A percentile compares a stretch with the other conserved stretches of the same genome.
These are phyloP conservation scores for Euphrasia confusa DNA, from an alignment of 257 asterid genomes.

Conservation along the genomic window DNA sequence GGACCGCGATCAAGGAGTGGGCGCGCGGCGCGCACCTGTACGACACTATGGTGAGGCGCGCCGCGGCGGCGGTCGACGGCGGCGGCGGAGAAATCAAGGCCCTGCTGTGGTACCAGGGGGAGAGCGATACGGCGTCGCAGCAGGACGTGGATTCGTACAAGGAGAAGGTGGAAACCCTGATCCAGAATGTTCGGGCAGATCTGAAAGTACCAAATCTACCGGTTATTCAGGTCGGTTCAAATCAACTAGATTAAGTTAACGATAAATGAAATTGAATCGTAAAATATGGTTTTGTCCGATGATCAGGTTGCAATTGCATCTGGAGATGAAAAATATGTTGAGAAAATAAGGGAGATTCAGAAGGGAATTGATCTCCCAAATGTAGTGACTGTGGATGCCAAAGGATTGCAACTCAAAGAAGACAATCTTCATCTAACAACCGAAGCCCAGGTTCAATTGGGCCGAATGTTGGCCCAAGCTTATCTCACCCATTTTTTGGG, in stretches of 20 bases:
- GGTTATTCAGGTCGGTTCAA: slow-evolving; percentile 44
- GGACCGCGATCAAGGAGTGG: slow-evolving; percentile 88
- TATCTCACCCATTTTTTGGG: slow-evolving; percentile 26
- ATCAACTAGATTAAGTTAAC: too few species aligned
- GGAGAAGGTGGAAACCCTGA: slow-evolving; percentile 51
- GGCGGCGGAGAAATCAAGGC: slow-evolving; percentile 57
- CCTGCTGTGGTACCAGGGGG: slow-evolving; percentile 92
- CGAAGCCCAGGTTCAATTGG: slow-evolving; percentile 59
- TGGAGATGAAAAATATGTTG: slow-evolving; percentile 42
- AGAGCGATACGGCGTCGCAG: slow-evolving; percentile 69
- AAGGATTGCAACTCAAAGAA: slow-evolving; percentile 54
- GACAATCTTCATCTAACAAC: slow-evolving; percentile 75
- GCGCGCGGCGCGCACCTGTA: slow-evolving; percentile 57
- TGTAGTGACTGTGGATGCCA: slow-evolving; percentile 62
- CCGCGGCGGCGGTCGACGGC: slow-evolving; percentile 33
- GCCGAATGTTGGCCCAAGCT: slow-evolving; percentile 49
- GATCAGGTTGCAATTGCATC: slow-evolving; percentile 68
- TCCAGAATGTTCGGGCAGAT: slow-evolving; percentile 52
- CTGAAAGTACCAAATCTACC: slow-evolving; percentile 60
- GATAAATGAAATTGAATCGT: too few species aligned
- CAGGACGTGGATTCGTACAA: slow-evolving; percentile 48
- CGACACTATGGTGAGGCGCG: slow-evolving; percentile 66
- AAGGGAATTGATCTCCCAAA: slow-evolving; percentile 49
- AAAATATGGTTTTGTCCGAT: too few species aligned
- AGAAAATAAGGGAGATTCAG: slow-evolving; percentile 56